Evolutionary conservation across 352 stramenopile genomes (phyloP).

Genomic region (Pythium pectinolyticum): DNA sequence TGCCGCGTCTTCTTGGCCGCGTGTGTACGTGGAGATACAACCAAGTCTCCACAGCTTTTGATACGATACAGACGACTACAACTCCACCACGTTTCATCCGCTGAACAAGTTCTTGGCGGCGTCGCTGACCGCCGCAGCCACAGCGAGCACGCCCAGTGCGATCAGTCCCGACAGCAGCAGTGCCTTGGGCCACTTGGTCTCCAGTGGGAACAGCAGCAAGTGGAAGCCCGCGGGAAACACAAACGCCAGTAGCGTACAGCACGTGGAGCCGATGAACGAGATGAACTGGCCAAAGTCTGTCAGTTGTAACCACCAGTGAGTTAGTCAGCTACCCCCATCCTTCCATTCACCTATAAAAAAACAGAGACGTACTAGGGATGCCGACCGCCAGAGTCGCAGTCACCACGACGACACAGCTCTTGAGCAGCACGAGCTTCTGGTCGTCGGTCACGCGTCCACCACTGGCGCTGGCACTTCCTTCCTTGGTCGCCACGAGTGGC

Average conservation of each 20-base stretch:
- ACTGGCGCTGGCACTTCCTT: constrained; percentile 9
- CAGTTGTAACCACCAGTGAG: constrained; percentile 6
- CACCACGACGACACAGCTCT: constrained; percentile 55
- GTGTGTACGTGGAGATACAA: too few species aligned
- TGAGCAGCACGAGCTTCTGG: constrained; percentile 12
- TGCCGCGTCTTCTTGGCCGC: too few species aligned
- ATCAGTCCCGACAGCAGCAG: constrained; percentile 11
- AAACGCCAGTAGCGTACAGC: constrained; percentile 89
- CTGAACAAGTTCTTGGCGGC: background rate
- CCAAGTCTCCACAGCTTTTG: too few species aligned
- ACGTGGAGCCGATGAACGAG: constrained; percentile 88
- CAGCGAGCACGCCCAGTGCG: constrained; percentile 9
- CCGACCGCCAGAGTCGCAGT: constrained; percentile 78
- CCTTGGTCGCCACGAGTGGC: constrained; percentile 31
- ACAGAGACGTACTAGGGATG: constrained; percentile 51
- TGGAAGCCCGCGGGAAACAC: constrained; percentile 89
- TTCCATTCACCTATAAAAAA: background rate
- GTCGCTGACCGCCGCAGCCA: background rate
- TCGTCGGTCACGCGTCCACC: constrained; percentile 2
- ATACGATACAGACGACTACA: too few species aligned
- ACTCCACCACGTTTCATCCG: too few species aligned
- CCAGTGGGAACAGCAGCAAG: constrained; percentile 50
- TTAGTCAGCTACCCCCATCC: background rate
- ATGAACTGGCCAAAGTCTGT: constrained; percentile 92
- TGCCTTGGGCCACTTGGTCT: constrained; percentile 14